Base-by-base conservation (phyloP, 345 rosid species). In the Nasturtium officinale region DNA sequence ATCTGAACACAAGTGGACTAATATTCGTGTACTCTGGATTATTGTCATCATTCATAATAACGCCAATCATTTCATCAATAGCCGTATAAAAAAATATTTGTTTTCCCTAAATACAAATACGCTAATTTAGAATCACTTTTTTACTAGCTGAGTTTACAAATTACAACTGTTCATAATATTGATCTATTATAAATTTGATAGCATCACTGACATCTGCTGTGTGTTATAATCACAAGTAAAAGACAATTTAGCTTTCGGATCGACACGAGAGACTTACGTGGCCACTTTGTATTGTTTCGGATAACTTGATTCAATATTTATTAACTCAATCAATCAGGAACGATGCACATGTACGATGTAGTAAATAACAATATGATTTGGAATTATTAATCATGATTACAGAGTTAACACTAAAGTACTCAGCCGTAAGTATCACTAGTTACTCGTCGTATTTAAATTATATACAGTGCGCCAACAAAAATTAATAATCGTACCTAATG, bases 211-310 rank as follows among this genome's bases (percentile, higher is more conserved):
- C 46, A 65, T 56, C 40, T 65, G 53, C 26, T 48, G 11, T 2
- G 0, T 25, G 20, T 65, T n/a, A 9, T 15, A 18, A 35, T 56
- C 58, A 15, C 35, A 23, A 8, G 30, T 50, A 1, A 35, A n/a
- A 13, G 1, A 11, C 61, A 61, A 42, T 15, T 38, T 9, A 58
- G 37, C 20, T 45, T 45, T 37, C 9, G 15, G 3, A 38, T 75
- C 37, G 63, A 59, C 78, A 66, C 78, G 78, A 13, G 67, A 58
- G 67, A 74, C 78, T 74, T 67, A 54, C 73, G 78, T 75, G 74
- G 62, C 40, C 2, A 21, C 12, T 60, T 60, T 5, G 21, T 40
- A 9, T 42, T 40, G 43, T 67, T 15, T 54, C 60, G 1, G 2
- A 23, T 23, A 23, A 37, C 9, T 51, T 23, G 29, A 10, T 21